These are phyloP conservation scores for Isatis lusitanica DNA, from an alignment of 441 rosid genomes.

Conservation along the genomic window DNA sequence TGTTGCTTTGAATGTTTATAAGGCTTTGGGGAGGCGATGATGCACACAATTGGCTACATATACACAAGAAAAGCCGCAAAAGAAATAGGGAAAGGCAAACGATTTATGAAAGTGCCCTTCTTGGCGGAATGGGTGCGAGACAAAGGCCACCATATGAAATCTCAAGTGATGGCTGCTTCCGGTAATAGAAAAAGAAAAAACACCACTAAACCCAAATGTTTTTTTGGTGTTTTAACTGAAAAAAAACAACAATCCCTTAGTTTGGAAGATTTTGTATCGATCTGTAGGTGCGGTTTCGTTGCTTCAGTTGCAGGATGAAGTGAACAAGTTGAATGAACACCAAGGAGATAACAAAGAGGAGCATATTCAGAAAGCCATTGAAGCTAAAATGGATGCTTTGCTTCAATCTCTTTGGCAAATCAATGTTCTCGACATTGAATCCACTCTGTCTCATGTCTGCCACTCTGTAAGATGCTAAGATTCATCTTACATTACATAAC, in stretches of 20 bases:
- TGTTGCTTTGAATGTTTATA: slow-evolving; percentile 26
- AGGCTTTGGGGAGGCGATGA: slow-evolving; percentile 99
- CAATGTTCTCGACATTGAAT: slow-evolving; percentile 82
- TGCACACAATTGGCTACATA: slow-evolving; percentile 88
- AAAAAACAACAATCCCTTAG: neutral
- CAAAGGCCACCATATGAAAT: slow-evolving; percentile 86
- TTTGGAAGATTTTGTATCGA: neutral
- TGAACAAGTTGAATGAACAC: slow-evolving; percentile 52
- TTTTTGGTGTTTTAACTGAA: neutral
- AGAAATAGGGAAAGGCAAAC: slow-evolving; percentile 85
- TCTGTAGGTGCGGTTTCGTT: slow-evolving; percentile 78
- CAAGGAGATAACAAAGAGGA: slow-evolving; percentile 73
- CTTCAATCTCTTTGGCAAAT: slow-evolving; percentile 92
- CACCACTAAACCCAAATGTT: neutral
- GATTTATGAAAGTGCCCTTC: slow-evolving; percentile 86
- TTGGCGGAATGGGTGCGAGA: slow-evolving; percentile 97
- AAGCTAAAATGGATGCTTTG: slow-evolving; percentile 79
- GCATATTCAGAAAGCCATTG: slow-evolving; percentile 60
- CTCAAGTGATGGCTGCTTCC: slow-evolving; percentile 96
- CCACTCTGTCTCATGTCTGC: slow-evolving; percentile 86
- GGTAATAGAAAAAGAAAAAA: slow-evolving; percentile 42
- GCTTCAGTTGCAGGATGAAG: slow-evolving; percentile 79
- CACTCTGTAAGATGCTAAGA: slow-evolving; percentile 53
- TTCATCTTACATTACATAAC: neutral
- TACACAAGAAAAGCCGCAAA: slow-evolving; percentile 86